phyloP scores from a whole-genome alignment of 371 early-diverging fungal genomes.

The Neoconidiobolus thromboides region DNA sequence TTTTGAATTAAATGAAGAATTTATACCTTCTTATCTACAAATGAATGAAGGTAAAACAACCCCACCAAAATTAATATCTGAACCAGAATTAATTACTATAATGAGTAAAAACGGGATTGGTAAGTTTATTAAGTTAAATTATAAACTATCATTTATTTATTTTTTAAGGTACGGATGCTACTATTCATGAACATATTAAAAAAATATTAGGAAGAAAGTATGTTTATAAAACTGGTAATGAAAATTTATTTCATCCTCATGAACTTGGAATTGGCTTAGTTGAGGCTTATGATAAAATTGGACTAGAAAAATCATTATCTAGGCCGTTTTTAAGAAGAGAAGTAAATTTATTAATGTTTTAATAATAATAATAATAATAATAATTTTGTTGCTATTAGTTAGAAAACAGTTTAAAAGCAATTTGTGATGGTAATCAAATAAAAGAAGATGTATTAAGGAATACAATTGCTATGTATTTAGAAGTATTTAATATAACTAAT shows the following conservation, averaged over 20 bases:
- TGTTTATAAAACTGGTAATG: slow-evolving; percentile 38
- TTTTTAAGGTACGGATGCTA: slow-evolving; percentile 91
- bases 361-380: background rate
- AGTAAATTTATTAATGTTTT: slow-evolving; percentile 19
- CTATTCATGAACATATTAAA: slow-evolving; percentile 98
- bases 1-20: slow-evolving; percentile 51
- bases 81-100: slow-evolving; percentile 81
- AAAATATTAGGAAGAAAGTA: slow-evolving; percentile 88
- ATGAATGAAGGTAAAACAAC: slow-evolving; percentile 57
- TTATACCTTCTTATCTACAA: slow-evolving; percentile 39
- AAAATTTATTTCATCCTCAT: slow-evolving; percentile 50
- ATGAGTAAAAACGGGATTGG: slow-evolving; percentile 99
- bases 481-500: slow-evolving; percentile 28
- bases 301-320: slow-evolving; percentile 56
- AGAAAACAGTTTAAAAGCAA: slow-evolving; percentile 40
- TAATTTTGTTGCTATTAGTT: slow-evolving; percentile 16
- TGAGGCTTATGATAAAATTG: slow-evolving; percentile 77
- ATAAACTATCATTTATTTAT: background rate
- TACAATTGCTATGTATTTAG: slow-evolving; percentile 29
- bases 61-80: slow-evolving; percentile 71
- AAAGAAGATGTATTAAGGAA: slow-evolving; percentile 30
- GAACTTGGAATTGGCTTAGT: slow-evolving; percentile 86
- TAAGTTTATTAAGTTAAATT: slow-evolving; percentile 10
- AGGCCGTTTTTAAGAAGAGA: slow-evolving; percentile 68
- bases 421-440: slow-evolving; percentile 33